A percentile compares a stretch with the other conserved stretches of the same genome.
Evolutionary conservation across 1,284 basidiomycete species (phyloP).

Genomic region (Pseudozyma thailandica): DNA sequence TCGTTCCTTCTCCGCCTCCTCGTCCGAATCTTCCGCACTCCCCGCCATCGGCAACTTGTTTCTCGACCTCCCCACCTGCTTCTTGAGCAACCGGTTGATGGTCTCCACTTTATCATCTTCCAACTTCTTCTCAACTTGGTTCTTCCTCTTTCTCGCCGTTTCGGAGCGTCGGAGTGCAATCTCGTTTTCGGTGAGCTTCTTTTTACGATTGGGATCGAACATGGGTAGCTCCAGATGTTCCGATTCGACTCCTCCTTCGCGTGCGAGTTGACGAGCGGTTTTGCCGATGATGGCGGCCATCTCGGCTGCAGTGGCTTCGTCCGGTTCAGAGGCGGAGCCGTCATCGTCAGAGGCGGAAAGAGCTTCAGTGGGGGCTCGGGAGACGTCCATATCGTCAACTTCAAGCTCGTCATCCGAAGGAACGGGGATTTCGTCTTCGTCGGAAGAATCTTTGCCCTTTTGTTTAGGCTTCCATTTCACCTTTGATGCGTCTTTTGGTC

Average conservation of each 20-base stretch:
- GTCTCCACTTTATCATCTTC: conserved; percentile 91
- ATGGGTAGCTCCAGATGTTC: conserved; percentile 60
- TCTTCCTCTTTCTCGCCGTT: conserved; percentile 83
- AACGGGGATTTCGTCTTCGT: conserved; percentile 18
- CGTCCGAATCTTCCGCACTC: conserved; percentile 27
- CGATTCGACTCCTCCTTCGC: conserved; percentile 42
- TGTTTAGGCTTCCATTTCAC: conserved; percentile 39
- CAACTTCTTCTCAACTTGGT: conserved; percentile 86
- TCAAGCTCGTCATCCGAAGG: conserved; percentile 11
- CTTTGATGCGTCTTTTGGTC: conserved; percentile 31
- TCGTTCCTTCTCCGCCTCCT: conserved; percentile 20
- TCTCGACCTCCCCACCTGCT: conserved; percentile 69
- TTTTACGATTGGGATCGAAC: conserved; percentile 73
- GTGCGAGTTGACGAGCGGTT: conserved; percentile 63
- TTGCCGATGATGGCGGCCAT: conserved; percentile 47
- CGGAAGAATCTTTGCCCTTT: conserved; percentile 24
- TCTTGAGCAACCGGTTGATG: conserved; percentile 88
- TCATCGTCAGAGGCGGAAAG: conserved; percentile 10
- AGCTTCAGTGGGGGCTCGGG: conserved; percentile 10
- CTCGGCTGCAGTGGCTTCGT: conserved; percentile 40
- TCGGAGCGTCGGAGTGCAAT: conserved; percentile 83
- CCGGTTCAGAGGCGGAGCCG: conserved; percentile 31
- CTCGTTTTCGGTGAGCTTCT: conserved; percentile 82
- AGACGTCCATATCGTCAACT: conserved; percentile 13
- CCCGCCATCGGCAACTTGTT: conserved; percentile 47